Evolutionary conservation across 345 rosid species (phyloP), one percentile per base, ranked within the genome.

Genomic region (Sisymbrium altissimum): DNA sequence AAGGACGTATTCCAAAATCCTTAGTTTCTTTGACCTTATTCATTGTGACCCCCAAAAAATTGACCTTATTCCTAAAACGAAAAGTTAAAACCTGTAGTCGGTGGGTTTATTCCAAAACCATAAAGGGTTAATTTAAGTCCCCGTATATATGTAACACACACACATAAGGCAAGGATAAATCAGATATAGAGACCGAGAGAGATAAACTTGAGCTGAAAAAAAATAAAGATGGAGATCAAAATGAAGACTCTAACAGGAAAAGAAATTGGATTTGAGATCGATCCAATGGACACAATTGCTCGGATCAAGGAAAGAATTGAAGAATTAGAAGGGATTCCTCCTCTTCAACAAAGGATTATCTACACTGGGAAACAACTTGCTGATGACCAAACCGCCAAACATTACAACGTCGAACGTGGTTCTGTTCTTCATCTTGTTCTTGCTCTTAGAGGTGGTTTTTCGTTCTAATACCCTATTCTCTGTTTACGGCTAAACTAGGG

Each of bases 281-380:
- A 71, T 38, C 15, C 21, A 61, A 29, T 9, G 61, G 75, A 71
- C 7, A 38, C 21, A 8, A 49, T 61, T 2, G 27, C 8, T 2
- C 3, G n/a, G 30, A 71, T 71, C 52, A 71, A 71, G 27, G 41
- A 60, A 39, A 7, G 11, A 12, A 3, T 71, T 5, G 52, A 61
- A 50, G 68, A 71, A 59, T 25, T 4, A 71, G n/a, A 39, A 49
- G 75, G 62, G 4, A 72, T 62, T 9, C 60, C 62, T 27, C 68
- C 68, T 18, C 21, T 1, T 40, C 53, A 62, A 50, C 76, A 72
- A 62, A 52, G 53, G 17, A 23, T 72, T n/a, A 4, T 72, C 60
- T 72, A 62, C 69, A 8, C 49, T 8, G 75, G 68, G 6, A 61
- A 27, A 71, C 68, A 71, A 29, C 62, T 72, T 62, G 69, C 35